A percentile compares a stretch with the other conserved stretches of the same genome.
phyloP scores from a whole-genome alignment of 805 yeast genomes.

The Wickerhamomyces tratensis region DNA sequence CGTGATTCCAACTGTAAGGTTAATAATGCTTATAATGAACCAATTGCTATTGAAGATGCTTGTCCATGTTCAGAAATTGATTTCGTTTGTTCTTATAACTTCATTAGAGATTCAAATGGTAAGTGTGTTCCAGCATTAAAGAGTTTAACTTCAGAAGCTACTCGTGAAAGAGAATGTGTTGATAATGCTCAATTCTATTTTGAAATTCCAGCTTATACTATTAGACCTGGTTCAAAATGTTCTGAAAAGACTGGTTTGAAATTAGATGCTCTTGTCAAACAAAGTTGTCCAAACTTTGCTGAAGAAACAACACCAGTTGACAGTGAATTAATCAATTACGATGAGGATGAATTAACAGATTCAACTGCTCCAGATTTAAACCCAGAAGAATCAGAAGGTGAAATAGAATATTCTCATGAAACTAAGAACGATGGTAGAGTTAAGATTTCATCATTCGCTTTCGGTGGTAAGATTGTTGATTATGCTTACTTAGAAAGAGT shows the following conservation, averaged over 20 bases:
- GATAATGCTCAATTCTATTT: constrained; percentile 14
- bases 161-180: constrained; percentile 18
- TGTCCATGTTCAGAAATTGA: constrained; percentile 62
- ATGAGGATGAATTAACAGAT: constrained; percentile 19
- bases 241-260: constrained; percentile 17
- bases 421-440: constrained; percentile 26
- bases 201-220: constrained; percentile 27
- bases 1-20: constrained; percentile 49
- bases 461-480: constrained; percentile 43
- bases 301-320: constrained; percentile 5
- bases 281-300: constrained; percentile 9
- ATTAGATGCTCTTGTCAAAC: constrained; percentile 8
- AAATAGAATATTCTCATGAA: constrained; percentile 22
- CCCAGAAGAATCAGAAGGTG: constrained; percentile 25
- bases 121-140: constrained; percentile 36
- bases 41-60: constrained; percentile 33
- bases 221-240: constrained; percentile 38
- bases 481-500: constrained; percentile 49
- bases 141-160: constrained; percentile 12
- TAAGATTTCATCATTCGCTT: constrained; percentile 26
- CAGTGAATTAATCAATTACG: constrained; percentile 13
- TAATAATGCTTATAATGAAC: constrained; percentile 26
- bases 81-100: constrained; percentile 60
- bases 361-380: constrained; percentile 16
- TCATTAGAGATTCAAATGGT: constrained; percentile 24